Base-by-base conservation (phyloP, 352 stramenopile genomes). In the Phytophthora macrochlamydospora region DNA sequence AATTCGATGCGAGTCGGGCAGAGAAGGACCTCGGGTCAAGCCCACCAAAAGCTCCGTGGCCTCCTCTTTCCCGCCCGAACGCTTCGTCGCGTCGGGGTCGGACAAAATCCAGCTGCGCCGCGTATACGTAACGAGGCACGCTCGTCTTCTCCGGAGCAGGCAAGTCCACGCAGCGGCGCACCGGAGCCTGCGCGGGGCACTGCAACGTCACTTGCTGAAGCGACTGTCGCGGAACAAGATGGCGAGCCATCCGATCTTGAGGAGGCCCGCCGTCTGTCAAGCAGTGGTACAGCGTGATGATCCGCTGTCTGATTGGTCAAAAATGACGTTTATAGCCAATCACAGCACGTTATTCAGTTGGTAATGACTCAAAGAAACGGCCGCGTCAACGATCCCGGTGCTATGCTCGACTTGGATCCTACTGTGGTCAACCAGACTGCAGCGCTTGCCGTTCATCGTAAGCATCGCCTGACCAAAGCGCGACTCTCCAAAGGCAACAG, bases 121-220 rank as follows among this genome's bases (percentile, higher is more conserved):
- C 13, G 43, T 58, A 66, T 72, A 68, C 68, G 62, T 76, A 72
- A 72, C 64, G 67, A n/a, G 18, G 43, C 18, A 24, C 18, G 18
- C 13, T 49, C 14, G 43, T 49, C 43, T 49, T 49, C 43, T 24
- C 45, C 48, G 50, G 51, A 59, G 61, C 40, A 43, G 57, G 56
- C 66, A 53, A 50, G 43, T 42, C 64, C 59, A 62, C 53, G 44
- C 42, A 49, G 38, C 31, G 29, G 11, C 29, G 65, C 60, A 59
- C 54, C 44, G 42, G 37, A 30, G 18, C 30, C 44, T n/a, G 29
- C 13, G 38, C 13, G 30, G 14, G 60, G 62, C 57, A 58, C 43
- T 46, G 14, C 43, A 7, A 49, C 43, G 33, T 46, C 48, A 70
- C 58, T 73, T 62, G 37, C 56, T 74, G 62, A 71, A 64, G 45